Evolutionary conservation across 139 green algal species (phyloP).

Genomic region (Gonium pectorale): DNA sequence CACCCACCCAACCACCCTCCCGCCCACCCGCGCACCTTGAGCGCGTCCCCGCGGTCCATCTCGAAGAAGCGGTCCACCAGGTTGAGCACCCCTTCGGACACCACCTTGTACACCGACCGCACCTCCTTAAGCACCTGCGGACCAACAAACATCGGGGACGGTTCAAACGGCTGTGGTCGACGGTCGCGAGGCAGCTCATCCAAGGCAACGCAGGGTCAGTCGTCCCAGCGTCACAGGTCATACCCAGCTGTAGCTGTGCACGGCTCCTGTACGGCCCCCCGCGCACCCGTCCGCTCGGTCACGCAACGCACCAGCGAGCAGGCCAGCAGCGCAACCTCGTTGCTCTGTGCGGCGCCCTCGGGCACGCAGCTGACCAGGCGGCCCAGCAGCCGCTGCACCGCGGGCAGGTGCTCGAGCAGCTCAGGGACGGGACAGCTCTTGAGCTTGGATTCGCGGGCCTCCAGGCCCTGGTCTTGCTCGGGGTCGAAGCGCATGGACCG

Average conservation of each 20-base stretch:
- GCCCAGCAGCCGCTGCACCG: conserved; percentile 24
- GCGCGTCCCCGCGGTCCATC: conserved; percentile 85
- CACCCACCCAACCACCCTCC: not conserved
- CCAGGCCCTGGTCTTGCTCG: conserved; percentile 52
- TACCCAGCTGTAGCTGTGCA: not conserved
- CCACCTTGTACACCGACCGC: conserved; percentile 83
- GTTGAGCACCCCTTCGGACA: conserved; percentile 96
- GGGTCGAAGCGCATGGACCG: conserved; percentile 67
- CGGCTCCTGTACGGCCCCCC: not conserved
- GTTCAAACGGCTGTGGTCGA: too few species aligned
- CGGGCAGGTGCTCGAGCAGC: conserved; percentile 87
- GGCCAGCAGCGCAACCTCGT: conserved; percentile 70
- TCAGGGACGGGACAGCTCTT: conserved; percentile 62
- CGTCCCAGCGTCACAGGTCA: not conserved
- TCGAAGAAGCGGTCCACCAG: conserved; percentile 95
- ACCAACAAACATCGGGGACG: not conserved
- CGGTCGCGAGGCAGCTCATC: too few species aligned
- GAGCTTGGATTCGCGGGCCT: conserved; percentile 49
- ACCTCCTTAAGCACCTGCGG: conserved; percentile 75
- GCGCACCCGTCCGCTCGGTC: too few species aligned
- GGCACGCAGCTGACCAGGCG: conserved; percentile 85
- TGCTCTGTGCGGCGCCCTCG: conserved; percentile 72
- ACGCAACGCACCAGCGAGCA: conserved; percentile 47
- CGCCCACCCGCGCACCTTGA: conserved; percentile 48
- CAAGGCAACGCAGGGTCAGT: not conserved